Percentiles rank a stretch among this genome's conserved stretches.
Conservation (phyloP, 257 asterid species). For the Catharanthus roseus region DNA sequence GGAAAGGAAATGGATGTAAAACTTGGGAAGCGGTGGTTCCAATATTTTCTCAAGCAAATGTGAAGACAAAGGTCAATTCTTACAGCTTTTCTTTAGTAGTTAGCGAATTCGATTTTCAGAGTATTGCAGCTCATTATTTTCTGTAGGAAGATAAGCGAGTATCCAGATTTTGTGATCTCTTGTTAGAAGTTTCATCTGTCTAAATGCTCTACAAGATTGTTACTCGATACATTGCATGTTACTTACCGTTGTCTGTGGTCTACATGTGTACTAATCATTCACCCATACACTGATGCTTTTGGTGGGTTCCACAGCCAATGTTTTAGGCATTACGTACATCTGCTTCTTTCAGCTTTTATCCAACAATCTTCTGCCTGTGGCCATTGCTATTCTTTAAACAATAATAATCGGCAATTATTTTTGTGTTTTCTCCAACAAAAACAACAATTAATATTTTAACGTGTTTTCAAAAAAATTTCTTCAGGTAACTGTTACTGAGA, state of each 20-base stretch:
- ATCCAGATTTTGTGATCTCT: neutral
- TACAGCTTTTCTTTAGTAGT: slow-evolving; percentile 4
- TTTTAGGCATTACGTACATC: neutral
- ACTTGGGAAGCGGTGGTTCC: slow-evolving; percentile 88
- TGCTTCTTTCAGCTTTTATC: slow-evolving; percentile 1
- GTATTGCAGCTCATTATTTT: neutral
- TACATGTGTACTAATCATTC: neutral
- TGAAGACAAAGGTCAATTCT: slow-evolving; percentile 65
- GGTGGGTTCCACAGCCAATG: neutral
- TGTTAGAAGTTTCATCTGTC: neutral
- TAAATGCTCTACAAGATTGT: neutral
- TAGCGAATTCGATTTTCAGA: neutral
- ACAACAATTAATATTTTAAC: neutral
- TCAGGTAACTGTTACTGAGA: slow-evolving; percentile 84
- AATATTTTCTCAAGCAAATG: slow-evolving; percentile 77
- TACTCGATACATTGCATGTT: neutral
- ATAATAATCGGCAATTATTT: neutral
- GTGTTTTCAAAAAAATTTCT: slow-evolving; percentile 16
- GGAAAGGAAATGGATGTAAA: slow-evolving; percentile 75
- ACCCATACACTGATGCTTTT: neutral
- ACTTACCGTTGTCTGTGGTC: neutral
- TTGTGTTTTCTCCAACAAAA: neutral
- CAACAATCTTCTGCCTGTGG: neutral
- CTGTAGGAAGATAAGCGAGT: neutral
- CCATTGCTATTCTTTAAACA: neutral